phyloP scores from a whole-genome alignment of 2,329 filamentous ascomycete species.

The Diplodia scrobiculata region DNA sequence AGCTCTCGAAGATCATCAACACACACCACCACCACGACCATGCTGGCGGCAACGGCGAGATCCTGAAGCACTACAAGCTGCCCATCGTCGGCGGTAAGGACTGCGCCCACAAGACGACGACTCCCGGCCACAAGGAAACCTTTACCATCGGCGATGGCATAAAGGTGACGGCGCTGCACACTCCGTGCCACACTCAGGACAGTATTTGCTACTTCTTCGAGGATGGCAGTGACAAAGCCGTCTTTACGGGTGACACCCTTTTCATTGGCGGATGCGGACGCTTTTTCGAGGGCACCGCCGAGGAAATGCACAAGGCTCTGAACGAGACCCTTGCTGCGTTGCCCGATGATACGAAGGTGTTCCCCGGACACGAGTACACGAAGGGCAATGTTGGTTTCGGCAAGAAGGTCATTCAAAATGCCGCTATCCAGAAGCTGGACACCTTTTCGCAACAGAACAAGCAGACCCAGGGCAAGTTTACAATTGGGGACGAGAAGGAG shows the following conservation, averaged over 20 bases:
- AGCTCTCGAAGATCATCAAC: slow-evolving; percentile 87
- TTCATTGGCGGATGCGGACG: slow-evolving; percentile 94
- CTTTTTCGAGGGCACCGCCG: slow-evolving; percentile 89
- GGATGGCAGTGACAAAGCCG: slow-evolving; percentile 71
- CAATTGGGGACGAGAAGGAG: slow-evolving; percentile 93
- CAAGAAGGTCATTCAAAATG: slow-evolving; percentile 71
- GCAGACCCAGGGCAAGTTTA: slow-evolving; percentile 93
- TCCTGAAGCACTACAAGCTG: slow-evolving; percentile 68
- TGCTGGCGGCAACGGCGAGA: slow-evolving; percentile 82
- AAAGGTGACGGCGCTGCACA: slow-evolving; percentile 83
- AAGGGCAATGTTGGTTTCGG: slow-evolving; percentile 92
- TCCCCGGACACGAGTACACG: slow-evolving; percentile 97
- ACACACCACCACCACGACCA: slow-evolving; percentile 98
- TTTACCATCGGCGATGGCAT: slow-evolving; percentile 83
- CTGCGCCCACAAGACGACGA: slow-evolving; percentile 76
- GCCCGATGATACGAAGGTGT: slow-evolving; percentile 89
- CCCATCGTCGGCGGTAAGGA: slow-evolving; percentile 86
- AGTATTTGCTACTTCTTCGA: slow-evolving; percentile 95
- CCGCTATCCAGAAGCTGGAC: slow-evolving; percentile 71
- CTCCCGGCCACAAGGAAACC: slow-evolving; percentile 70
- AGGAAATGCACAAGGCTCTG: slow-evolving; percentile 85
- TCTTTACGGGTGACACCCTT: slow-evolving; percentile 95
- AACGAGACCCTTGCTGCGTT: slow-evolving; percentile 80
- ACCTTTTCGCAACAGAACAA: slow-evolving; percentile 75
- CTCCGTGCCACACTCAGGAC: slow-evolving; percentile 96